Evolutionary conservation across 1,284 basidiomycete genomes (phyloP), one percentile per base, ranked within the genome.

Genomic region (Ceratobasidium sp.): DNA sequence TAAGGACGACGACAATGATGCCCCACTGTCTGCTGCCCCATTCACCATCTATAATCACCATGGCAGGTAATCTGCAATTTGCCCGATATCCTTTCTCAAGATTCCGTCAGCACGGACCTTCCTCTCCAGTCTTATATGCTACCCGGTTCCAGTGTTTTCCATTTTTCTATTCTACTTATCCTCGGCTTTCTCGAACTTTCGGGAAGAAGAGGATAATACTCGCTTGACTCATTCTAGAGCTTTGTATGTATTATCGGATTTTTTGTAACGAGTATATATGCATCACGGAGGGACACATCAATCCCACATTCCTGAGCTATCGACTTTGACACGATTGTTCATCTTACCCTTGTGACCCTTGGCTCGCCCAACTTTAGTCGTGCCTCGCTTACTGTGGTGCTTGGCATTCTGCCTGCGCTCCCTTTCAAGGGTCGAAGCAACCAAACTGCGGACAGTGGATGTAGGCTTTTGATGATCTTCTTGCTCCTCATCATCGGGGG

Each of bases 331-430:
- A 73, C 87, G 85, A 41, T 82, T 86, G 77, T 93, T 91, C 78
- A 88, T 88, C 82, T 95, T 96, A 74, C 90, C 91, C 80, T 96
- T 96, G 79, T 91, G 93, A 18, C 95, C 94, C 77, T 90, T 89
- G 23, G 88, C 84, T 54, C 92, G 85, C 30, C 94, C 94, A 32
- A 87, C 88, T 74, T 87, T 85, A 73, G 86, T 85, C 4, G 85
- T 84, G 11, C 86, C 85, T 75, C 89, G 88, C 79, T 90, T 90
- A 0, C 90, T 87, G 80, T 94, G 91, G 79, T 91, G 87, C 79
- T 92, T 93, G 73, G 85, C 85, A 77, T 90, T 86, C 76, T 92
- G 87, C 71, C 87, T 85, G n/a, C 87, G 87, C 72, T 84, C 80
- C 78, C 88, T 90, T 7, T 84, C 82, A 18, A 93, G 82, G 77